Evolutionary conservation across 129 eudicot genomes (phyloP), one percentile per base, ranked within the genome.

Genomic region (Flaveria trinervia): DNA sequence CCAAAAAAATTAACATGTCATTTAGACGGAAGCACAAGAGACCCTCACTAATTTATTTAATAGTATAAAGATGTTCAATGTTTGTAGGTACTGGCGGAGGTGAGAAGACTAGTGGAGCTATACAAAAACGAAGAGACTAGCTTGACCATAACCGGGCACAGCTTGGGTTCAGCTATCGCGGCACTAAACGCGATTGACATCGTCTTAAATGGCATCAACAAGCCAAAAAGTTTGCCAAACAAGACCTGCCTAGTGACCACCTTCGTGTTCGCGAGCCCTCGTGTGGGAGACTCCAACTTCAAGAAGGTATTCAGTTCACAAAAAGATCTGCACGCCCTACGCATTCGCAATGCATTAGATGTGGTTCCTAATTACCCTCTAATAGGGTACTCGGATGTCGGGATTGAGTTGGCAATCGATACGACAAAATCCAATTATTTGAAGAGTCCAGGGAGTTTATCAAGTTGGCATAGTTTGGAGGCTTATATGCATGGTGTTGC

Each of bases 401-500:
- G 98, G 11, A 20, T 70, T 2, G 92, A 90, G 75, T 45, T 93
- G 60, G 73, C 3, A 0, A 89, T 91, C 7, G 93, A 93, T 61
- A 93, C 93, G 0, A 76, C 83, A 0, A 81, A 87, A 50, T 93
- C 98, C 0, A 46, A 68, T 12, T 91, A 85, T 61, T 81, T 93
- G 76, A 94, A 91, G 73, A 48, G 83, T 23, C 98, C 92, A 0
- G 97, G 94, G 49, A 84, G 62, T 79, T 26, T 83, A 26, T 77
- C 68, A 6, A 86, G 72, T 70, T 91, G 92, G 92, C 99, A 94
- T 81, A 84, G 79, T 60, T 54, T 89, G 84, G 99, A 91, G 82
- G 86, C 55, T 39, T 86, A 94, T 65, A 25, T 94, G 84, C 99
- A 94, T 57, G 99, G 99, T 41, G 92, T 94, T 73, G 99, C 99